Conservation (phyloP, 2,329 filamentous ascomycete species). For the Fusarium udum region DNA sequence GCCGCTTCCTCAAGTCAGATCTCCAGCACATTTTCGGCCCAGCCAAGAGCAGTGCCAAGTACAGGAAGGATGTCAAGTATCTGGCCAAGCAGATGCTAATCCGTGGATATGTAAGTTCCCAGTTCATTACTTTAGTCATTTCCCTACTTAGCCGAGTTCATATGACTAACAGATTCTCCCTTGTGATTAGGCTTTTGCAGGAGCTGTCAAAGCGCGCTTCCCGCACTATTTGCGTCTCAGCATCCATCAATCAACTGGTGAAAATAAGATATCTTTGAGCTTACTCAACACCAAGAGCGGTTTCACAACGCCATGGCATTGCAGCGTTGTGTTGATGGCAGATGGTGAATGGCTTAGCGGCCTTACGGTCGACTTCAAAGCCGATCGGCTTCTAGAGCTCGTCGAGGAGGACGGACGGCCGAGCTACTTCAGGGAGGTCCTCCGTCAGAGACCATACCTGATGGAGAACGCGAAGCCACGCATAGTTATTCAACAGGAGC, state of each 20-base stretch:
- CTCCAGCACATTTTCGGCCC: constrained; percentile 42
- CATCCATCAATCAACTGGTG: constrained; percentile 43
- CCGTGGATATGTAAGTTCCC: constrained; percentile 41
- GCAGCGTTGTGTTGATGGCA: constrained; percentile 15
- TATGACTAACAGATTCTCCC: not conserved
- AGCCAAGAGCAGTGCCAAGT: constrained; percentile 28
- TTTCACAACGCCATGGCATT: constrained; percentile 48
- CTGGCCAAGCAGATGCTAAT: constrained; percentile 47
- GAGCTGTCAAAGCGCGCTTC: constrained; percentile 40
- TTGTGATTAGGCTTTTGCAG: constrained; percentile 42
- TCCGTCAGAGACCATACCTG: not conserved
- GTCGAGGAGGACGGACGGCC: not conserved
- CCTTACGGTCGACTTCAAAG: not conserved
- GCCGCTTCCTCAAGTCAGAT: constrained; percentile 44
- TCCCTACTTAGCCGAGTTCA: rapidly evolving
- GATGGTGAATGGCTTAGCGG: constrained; percentile 3
- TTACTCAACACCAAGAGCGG: constrained; percentile 45
- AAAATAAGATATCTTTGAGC: constrained; percentile 44
- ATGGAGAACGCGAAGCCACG: not conserved
- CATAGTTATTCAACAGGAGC: not conserved
- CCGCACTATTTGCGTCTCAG: constrained; percentile 43
- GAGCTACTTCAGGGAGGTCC: not conserved
- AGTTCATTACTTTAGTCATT: rapidly evolving
- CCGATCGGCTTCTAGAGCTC: not conserved
- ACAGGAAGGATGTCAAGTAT: constrained; percentile 40